phyloP scores from a whole-genome alignment of 2,329 filamentous ascomycete genomes.

The Chrysosphaeria jannelii region DNA sequence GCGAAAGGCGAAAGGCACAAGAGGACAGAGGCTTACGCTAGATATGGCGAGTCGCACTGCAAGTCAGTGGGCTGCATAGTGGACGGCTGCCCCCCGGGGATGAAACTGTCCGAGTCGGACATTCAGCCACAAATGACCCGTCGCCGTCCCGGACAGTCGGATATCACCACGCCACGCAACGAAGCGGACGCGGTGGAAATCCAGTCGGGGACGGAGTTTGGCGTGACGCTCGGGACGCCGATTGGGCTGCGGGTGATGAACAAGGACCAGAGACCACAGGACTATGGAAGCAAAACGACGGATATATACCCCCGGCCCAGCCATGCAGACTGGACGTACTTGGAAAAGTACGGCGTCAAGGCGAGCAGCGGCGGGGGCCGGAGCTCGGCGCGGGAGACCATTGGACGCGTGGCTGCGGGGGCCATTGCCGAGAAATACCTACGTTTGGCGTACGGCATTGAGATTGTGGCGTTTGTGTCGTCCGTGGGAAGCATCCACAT shows the following conservation, averaged over 20 bases:
- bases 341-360: slow-evolving; percentile 91
- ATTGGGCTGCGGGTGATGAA: slow-evolving; percentile 72
- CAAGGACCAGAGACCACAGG: slow-evolving; percentile 73
- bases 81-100: slow-evolving; percentile 68
- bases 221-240: slow-evolving; percentile 68
- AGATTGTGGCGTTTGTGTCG: slow-evolving; percentile 75
- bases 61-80: slow-evolving; percentile 83
- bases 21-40: slow-evolving; percentile 6
- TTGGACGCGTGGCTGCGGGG: slow-evolving; percentile 71
- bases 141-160: slow-evolving; percentile 63
- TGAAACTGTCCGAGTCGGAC: slow-evolving; percentile 56
- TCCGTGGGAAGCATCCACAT: slow-evolving; percentile 58
- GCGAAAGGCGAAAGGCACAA: too few relatives aligned
- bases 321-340: slow-evolving; percentile 90
- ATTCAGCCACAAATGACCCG: slow-evolving; percentile 91
- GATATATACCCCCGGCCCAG: slow-evolving; percentile 71
- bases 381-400: slow-evolving; percentile 81
- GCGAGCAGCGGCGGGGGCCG: slow-evolving; percentile 71
- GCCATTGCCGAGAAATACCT: slow-evolving; percentile 89
- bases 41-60: slow-evolving; percentile 36
- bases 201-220: slow-evolving; percentile 75
- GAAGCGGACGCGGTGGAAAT: slow-evolving; percentile 83
- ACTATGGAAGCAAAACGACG: slow-evolving; percentile 77
- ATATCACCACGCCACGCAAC: slow-evolving; percentile 71
- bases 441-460: slow-evolving; percentile 45